These are phyloP conservation scores for Cardamine occulta DNA, from an alignment of 345 rosid species.

Conservation along the genomic window DNA sequence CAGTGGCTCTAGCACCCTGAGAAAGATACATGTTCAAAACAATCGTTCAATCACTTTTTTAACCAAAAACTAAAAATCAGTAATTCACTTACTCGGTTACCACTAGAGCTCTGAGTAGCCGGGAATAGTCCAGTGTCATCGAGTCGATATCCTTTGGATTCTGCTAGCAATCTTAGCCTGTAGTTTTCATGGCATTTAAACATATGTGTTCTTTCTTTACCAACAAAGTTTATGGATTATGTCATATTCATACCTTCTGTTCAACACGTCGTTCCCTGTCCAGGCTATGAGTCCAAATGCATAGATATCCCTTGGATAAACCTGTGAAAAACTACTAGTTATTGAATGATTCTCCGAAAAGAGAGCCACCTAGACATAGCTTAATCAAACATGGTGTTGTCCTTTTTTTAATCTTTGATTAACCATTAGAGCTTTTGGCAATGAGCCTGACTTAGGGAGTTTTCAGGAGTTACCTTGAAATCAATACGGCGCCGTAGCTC, in stretches of 20 bases:
- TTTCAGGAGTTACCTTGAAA: conserved; percentile 64
- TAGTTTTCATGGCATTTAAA: conserved; percentile 25
- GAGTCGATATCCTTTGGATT: conserved; percentile 82
- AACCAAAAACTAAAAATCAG: neutral
- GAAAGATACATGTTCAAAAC: neutral
- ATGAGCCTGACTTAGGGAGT: neutral
- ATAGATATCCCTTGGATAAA: conserved; percentile 83
- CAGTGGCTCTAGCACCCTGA: conserved; percentile 69
- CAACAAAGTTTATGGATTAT: neutral
- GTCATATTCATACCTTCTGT: conserved; percentile 63
- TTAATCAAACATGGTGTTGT: neutral
- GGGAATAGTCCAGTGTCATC: conserved; percentile 94
- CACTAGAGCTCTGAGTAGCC: conserved; percentile 75
- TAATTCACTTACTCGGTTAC: conserved; percentile 62
- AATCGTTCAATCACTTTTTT: conserved; percentile 1
- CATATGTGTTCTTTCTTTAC: neutral
- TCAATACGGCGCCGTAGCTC: conserved; percentile 85
- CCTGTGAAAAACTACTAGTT: conserved; percentile 49
- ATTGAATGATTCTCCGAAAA: neutral
- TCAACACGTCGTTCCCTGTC: conserved; percentile 95
- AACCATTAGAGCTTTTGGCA: neutral
- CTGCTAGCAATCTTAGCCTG: conserved; percentile 92
- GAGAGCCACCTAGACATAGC: neutral
- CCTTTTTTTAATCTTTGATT: neutral
- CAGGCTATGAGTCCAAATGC: conserved; percentile 92